Evolutionary conservation across 78 protist species (phyloP).

Genomic region (Salpingoeca rosetta): DNA sequence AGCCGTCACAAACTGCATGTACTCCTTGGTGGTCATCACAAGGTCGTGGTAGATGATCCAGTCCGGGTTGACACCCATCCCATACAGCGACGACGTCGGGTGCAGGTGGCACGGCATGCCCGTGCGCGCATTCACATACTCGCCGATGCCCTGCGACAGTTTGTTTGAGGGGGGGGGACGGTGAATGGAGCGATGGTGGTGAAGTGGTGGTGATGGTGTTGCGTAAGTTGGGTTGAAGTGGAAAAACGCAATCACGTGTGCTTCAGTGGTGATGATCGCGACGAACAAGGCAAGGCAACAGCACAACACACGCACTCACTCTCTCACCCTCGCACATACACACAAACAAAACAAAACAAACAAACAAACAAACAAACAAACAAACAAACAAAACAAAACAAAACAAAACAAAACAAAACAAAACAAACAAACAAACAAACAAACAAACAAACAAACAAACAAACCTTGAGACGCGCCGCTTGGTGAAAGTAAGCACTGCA

Average conservation of each 20-base stretch:
- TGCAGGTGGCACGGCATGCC: slow-evolving; percentile 93
- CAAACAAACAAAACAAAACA: no score
- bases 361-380: background rate
- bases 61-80: slow-evolving; percentile 75
- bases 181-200: background rate
- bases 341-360: background rate
- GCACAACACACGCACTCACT: background rate
- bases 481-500: slow-evolving; percentile 82
- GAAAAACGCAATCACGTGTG: no score
- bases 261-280: no score
- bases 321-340: background rate
- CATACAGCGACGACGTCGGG: slow-evolving; percentile 66
- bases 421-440: no score
- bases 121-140: slow-evolving; percentile 87
- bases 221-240: no score
- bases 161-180: background rate
- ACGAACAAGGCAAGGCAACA: background rate
- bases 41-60: slow-evolving; percentile 97
- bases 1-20: slow-evolving; percentile 86
- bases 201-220: no score
- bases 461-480: slow-evolving; percentile 71
- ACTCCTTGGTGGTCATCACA: slow-evolving; percentile 89
- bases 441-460: no score
- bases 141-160: slow-evolving; percentile 67
- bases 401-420: no score